A percentile compares a stretch with the other conserved stretches of the same genome.
phyloP scores from a whole-genome alignment of 192 early-diverging fungal genomes.

The Rhizoclosmatium globosum region DNA sequence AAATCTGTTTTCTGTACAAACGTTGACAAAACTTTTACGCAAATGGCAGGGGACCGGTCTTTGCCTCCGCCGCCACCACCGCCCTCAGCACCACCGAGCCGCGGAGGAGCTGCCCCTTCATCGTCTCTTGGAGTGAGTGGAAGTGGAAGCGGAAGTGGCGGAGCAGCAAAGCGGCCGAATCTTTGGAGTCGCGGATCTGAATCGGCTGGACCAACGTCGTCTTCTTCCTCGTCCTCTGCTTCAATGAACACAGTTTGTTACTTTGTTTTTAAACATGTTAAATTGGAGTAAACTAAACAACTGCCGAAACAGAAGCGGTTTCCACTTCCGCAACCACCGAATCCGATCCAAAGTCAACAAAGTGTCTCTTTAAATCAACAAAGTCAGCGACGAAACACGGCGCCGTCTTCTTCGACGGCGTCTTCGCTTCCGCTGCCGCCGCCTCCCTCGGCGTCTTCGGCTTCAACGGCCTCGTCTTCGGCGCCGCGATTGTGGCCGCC shows the following conservation, averaged over 20 bases:
- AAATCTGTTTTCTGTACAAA: not conserved
- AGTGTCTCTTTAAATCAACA: too few species aligned
- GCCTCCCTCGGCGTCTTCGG: too few species aligned
- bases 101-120: not conserved
- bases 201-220: not conserved
- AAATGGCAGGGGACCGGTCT: not conserved
- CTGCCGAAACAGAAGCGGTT: not conserved
- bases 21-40: not conserved
- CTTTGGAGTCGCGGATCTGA: not conserved
- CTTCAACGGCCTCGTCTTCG: too few species aligned
- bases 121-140: not conserved
- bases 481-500: too few species aligned
- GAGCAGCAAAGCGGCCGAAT: conserved; percentile 6
- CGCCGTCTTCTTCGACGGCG: too few species aligned
- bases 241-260: not conserved
- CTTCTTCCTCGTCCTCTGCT: not conserved
- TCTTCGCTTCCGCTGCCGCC: too few species aligned
- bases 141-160: conserved; percentile 8
- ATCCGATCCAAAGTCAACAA: not conserved
- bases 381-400: too few species aligned
- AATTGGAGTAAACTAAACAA: not conserved
- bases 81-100: not conserved
- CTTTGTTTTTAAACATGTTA: not conserved
- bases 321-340: not conserved
- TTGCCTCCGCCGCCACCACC: conserved; percentile 26